Conservation (phyloP, 371 early-diverging fungal species). For the Actinomucor elegans region DNA sequence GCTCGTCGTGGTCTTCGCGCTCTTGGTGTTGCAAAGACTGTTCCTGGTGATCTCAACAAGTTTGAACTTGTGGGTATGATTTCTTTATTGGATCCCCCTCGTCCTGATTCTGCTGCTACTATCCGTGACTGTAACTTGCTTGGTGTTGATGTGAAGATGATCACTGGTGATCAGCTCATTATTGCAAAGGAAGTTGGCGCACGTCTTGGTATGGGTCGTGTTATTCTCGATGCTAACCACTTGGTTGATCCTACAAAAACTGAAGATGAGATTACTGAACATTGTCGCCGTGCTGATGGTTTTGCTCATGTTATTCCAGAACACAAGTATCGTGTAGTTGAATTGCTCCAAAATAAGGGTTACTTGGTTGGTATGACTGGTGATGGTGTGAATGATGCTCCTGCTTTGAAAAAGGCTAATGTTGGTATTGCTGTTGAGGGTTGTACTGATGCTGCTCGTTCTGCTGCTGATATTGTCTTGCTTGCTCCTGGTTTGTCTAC, state of each 20-base stretch:
- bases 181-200: slow-evolving; percentile 82
- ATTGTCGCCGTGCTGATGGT: slow-evolving; percentile 73
- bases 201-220: slow-evolving; percentile 71
- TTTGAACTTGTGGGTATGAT: slow-evolving; percentile 77
- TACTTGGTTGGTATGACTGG: slow-evolving; percentile 80
- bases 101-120: slow-evolving; percentile 65
- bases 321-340: slow-evolving; percentile 81
- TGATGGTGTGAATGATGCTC: slow-evolving; percentile 89
- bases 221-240: slow-evolving; percentile 68
- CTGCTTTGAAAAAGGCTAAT: slow-evolving; percentile 88
- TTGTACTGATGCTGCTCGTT: slow-evolving; percentile 93
- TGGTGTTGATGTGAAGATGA: slow-evolving; percentile 77
- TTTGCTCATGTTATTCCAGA: slow-evolving; percentile 77
- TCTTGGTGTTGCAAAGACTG: slow-evolving; percentile 78
- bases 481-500: slow-evolving; percentile 86
- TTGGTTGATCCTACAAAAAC: slow-evolving; percentile 66
- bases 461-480: slow-evolving; percentile 94
- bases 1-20: slow-evolving; percentile 84
- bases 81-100: slow-evolving; percentile 87
- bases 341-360: slow-evolving; percentile 70
- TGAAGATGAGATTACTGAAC: slow-evolving; percentile 59
- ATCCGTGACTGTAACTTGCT: slow-evolving; percentile 65
- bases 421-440: slow-evolving; percentile 88
- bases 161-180: slow-evolving; percentile 78
- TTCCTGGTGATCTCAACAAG: slow-evolving; percentile 64